Evolutionary conservation across 768 basidiomycete genomes (phyloP).

Genomic region (Tephrocybe sp.): DNA sequence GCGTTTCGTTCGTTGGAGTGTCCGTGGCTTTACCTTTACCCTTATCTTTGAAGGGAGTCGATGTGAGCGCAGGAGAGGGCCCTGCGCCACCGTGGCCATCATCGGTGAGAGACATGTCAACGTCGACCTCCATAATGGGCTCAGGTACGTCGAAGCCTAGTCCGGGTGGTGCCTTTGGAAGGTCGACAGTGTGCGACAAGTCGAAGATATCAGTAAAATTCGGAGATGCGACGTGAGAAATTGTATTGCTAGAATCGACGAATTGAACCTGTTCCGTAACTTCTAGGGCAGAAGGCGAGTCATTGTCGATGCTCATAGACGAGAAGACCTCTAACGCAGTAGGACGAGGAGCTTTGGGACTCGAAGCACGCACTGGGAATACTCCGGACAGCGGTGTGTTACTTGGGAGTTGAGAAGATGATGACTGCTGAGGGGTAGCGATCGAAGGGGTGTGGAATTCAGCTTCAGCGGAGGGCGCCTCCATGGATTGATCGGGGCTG

Average conservation of each 20-base stretch:
- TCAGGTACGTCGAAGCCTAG: conserved; percentile 37
- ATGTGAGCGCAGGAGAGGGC: conserved; percentile 32
- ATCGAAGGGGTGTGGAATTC: conserved; percentile 30
- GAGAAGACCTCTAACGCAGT: conserved; percentile 51
- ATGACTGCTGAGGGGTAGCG: conserved; percentile 20
- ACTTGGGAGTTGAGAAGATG: conserved; percentile 17
- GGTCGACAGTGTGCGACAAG: conserved; percentile 52
- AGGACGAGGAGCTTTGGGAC: conserved; percentile 38
- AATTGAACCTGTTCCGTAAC: conserved; percentile 19
- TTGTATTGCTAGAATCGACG: conserved; percentile 24
- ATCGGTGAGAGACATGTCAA: conserved; percentile 31
- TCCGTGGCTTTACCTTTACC: conserved; percentile 38
- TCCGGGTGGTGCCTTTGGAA: conserved; percentile 47
- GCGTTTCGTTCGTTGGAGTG: conserved; percentile 12
- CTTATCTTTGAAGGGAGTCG: conserved; percentile 42
- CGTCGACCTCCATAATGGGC: conserved; percentile 30
- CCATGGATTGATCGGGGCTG: conserved; percentile 60
- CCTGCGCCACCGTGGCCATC: conserved; percentile 24
- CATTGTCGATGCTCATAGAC: conserved; percentile 27
- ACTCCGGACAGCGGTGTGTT: conserved; percentile 25
- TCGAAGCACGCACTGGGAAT: conserved; percentile 28
- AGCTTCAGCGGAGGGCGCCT: conserved; percentile 41
- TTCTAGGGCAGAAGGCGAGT: conserved; percentile 3
- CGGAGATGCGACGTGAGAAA: conserved; percentile 40
- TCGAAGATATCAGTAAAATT: conserved; percentile 56